Percentiles rank a stretch among this genome's conserved stretches.
Conservation (phyloP, 1,284 basidiomycete species). For the Moniliella sp. region DNA sequence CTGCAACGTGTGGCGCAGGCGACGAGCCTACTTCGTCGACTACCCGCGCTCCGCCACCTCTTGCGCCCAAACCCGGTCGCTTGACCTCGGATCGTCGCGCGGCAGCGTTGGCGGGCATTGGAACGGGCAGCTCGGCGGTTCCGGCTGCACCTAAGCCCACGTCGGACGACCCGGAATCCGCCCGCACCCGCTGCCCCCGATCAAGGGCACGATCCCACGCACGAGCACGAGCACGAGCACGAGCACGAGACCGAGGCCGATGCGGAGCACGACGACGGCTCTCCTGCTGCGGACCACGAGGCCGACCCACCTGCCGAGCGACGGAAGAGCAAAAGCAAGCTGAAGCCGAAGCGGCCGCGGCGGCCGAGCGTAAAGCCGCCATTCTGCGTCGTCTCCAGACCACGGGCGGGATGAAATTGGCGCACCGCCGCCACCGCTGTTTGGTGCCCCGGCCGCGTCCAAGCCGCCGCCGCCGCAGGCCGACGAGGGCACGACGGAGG, state of each 20-base stretch:
- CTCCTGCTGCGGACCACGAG: neutral
- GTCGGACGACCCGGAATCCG: neutral
- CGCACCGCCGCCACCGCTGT: neutral
- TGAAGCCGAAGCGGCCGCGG: neutral
- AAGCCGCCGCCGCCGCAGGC: neutral
- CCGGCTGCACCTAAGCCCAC: too few relatives aligned
- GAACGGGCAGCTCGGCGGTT: neutral
- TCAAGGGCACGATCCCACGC: neutral
- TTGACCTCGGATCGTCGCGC: slow-evolving; percentile 1
- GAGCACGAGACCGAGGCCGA: too few relatives aligned
- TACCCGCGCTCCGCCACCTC: neutral
- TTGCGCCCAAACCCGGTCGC: slow-evolving; percentile 1
- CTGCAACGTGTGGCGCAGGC: slow-evolving; percentile 11
- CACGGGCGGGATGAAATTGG: neutral
- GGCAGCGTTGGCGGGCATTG: slow-evolving; percentile 1
- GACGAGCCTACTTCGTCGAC: neutral
- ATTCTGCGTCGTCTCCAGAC: too few relatives aligned
- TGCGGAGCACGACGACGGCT: neutral
- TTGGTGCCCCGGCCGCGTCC: neutral
- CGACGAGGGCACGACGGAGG: too few relatives aligned
- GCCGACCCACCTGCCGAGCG: neutral
- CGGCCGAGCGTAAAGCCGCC: neutral
- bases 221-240: neutral
- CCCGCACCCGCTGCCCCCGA: neutral
- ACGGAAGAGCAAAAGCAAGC: neutral